Conservation (phyloP, 306 rosid genomes). For the Vachellia pachyceras region DNA sequence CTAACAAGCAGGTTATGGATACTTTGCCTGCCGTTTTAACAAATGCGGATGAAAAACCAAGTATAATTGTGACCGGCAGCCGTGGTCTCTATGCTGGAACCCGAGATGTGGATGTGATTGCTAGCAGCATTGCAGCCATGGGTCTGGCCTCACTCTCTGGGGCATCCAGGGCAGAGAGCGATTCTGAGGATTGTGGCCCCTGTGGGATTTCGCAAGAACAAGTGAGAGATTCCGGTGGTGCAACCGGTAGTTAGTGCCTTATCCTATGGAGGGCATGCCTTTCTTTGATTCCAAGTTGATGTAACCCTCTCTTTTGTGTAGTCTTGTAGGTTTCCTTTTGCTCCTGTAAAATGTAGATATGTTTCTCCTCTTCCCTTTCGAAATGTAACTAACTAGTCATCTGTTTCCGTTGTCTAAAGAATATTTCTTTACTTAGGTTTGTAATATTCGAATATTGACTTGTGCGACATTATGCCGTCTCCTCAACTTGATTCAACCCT, state of each 20-base stretch:
- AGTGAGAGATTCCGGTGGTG: constrained; percentile 45
- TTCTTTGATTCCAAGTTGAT: constrained; percentile 46
- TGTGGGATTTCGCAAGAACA: constrained; percentile 36
- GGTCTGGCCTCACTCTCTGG: constrained; percentile 79
- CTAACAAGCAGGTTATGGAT: constrained; percentile 62
- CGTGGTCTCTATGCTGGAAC: constrained; percentile 77
- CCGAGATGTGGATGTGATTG: constrained; percentile 69
- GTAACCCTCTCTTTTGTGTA: constrained; percentile 32
- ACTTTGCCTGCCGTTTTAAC: constrained; percentile 72
- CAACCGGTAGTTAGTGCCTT: constrained; percentile 43
- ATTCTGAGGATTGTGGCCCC: constrained; percentile 33
- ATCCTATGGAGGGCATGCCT: not conserved
- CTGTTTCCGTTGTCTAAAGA: not conserved
- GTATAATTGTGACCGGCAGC: constrained; percentile 74
- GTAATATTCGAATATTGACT: not conserved
- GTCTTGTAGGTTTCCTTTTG: constrained; percentile 24
- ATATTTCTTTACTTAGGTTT: not conserved
- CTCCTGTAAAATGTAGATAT: constrained; percentile 49
- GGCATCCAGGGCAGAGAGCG: constrained; percentile 44
- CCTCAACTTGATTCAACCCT: not conserved
- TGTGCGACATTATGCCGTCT: not conserved
- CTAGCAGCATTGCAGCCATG: constrained; percentile 87
- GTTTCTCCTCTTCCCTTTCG: constrained; percentile 36
- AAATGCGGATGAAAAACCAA: constrained; percentile 59
- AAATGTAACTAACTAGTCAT: constrained; percentile 43